These are phyloP conservation scores for Meyerozyma elateridarum DNA, from an alignment of 1,139 yeast genomes.

Conservation along the genomic window DNA sequence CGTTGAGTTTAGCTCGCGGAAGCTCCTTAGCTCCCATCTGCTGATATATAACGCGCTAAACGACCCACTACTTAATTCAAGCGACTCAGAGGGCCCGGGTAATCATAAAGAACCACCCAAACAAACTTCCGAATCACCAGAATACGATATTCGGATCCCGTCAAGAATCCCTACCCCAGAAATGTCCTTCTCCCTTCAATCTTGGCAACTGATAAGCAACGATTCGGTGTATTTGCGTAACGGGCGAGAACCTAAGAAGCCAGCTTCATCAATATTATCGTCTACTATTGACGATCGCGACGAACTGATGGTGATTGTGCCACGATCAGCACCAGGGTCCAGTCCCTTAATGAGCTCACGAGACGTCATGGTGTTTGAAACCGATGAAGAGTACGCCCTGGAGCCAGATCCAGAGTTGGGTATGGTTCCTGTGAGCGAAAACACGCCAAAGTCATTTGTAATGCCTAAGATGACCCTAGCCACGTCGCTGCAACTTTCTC, in stretches of 20 bases:
- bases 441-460: slow-evolving; percentile 24
- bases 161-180: slow-evolving; percentile 11
- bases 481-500: slow-evolving; percentile 9
- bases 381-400: slow-evolving; percentile 35
- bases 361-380: slow-evolving; percentile 37
- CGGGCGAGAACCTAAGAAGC: slow-evolving; percentile 7
- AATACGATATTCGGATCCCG: slow-evolving; percentile 3
- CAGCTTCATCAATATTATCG: slow-evolving; percentile 22
- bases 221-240: slow-evolving; percentile 7
- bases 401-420: slow-evolving; percentile 16
- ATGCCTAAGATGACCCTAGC: slow-evolving; percentile 36
- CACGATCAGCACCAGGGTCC: slow-evolving; percentile 10
- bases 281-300: slow-evolving; percentile 24
- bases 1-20: slow-evolving; percentile 8
- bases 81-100: slow-evolving; percentile 11
- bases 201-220: slow-evolving; percentile 5
- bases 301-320: slow-evolving; percentile 16
- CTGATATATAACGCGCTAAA: slow-evolving; percentile 36
- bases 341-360: slow-evolving; percentile 11
- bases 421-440: slow-evolving; percentile 12
- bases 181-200: slow-evolving; percentile 8
- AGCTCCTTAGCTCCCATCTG: slow-evolving; percentile 33
- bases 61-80: slow-evolving; percentile 22
- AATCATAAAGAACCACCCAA: not conserved
- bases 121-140: not conserved